A percentile compares a stretch with the other conserved stretches of the same genome.
These are phyloP conservation scores for Suillus brevipes DNA, from an alignment of 768 basidiomycete genomes.

Conservation along the genomic window DNA sequence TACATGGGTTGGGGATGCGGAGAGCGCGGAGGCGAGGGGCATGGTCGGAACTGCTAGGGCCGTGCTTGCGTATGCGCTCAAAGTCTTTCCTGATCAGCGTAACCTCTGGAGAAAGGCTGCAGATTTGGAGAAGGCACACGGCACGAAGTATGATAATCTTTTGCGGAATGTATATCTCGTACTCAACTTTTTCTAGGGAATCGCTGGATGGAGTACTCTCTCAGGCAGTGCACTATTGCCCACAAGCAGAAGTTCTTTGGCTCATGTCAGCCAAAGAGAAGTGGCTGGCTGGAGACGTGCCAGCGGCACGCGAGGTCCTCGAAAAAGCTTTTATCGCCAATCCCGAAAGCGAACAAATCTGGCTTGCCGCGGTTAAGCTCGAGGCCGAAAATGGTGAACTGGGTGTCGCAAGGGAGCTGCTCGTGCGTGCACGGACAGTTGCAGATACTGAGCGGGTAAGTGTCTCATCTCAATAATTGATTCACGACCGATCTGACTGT, in stretches of 20 bases:
- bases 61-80: constrained; percentile 86
- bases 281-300: constrained; percentile 88
- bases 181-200: constrained; percentile 47
- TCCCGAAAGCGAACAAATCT: constrained; percentile 95
- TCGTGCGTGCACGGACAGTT: constrained; percentile 85
- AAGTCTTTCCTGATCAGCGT: constrained; percentile 85
- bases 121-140: constrained; percentile 90
- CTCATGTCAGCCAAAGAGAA: constrained; percentile 98
- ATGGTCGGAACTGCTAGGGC: constrained; percentile 83
- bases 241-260: constrained; percentile 96
- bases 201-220: constrained; percentile 79
- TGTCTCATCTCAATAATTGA: constrained; percentile 7
- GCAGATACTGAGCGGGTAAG: constrained; percentile 89
- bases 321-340: constrained; percentile 91
- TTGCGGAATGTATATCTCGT: not conserved
- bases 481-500: not conserved
- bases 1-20: constrained; percentile 91
- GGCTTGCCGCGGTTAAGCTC: constrained; percentile 95
- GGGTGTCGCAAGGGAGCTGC: constrained; percentile 79
- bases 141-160: constrained; percentile 56
- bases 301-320: constrained; percentile 86
- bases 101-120: constrained; percentile 91
- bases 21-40: constrained; percentile 72
- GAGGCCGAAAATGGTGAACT: constrained; percentile 95
- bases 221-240: constrained; percentile 86